Percentiles rank a stretch among this genome's conserved stretches.
phyloP scores from a whole-genome alignment of 495 filamentous ascomycete species.

The Astrothelium macrocarpum region DNA sequence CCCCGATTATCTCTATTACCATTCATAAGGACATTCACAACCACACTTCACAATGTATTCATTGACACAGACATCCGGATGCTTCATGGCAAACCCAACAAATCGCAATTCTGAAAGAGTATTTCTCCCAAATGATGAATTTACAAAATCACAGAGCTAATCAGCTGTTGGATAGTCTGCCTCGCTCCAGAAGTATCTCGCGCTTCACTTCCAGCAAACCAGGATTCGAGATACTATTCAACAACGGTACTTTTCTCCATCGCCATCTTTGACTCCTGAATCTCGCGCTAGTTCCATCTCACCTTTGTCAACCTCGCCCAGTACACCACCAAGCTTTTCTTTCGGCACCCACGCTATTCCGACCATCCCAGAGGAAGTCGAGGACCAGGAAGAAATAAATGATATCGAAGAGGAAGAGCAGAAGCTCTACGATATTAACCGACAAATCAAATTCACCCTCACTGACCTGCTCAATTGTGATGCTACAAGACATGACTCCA shows the following conservation, averaged over 20 bases:
- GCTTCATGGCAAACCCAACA: conserved; percentile 12
- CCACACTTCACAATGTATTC: neutral
- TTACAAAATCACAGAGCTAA: neutral
- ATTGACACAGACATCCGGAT: neutral
- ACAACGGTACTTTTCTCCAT: conserved; percentile 33
- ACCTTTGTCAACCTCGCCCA: neutral
- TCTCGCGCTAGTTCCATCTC: conserved; percentile 19
- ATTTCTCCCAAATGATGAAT: neutral
- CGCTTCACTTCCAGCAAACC: conserved; percentile 47
- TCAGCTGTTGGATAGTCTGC: conserved; percentile 26
- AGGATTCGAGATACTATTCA: conserved; percentile 28
- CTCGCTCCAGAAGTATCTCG: conserved; percentile 46
- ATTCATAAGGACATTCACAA: neutral
- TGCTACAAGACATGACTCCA: conserved; percentile 42
- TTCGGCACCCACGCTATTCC: neutral
- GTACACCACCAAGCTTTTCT: neutral
- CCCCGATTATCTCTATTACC: neutral
- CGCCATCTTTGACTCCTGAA: conserved; percentile 22
- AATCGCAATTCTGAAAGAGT: conserved; percentile 13
- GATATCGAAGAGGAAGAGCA: conserved; percentile 33
- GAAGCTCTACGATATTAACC: conserved; percentile 50
- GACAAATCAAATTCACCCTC: conserved; percentile 53
- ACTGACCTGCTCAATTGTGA: conserved; percentile 59
- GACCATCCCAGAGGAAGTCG: conserved; percentile 1
- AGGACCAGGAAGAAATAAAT: neutral